phyloP scores from a whole-genome alignment of 768 basidiomycete genomes.

The Strobilomyces dryophilus region DNA sequence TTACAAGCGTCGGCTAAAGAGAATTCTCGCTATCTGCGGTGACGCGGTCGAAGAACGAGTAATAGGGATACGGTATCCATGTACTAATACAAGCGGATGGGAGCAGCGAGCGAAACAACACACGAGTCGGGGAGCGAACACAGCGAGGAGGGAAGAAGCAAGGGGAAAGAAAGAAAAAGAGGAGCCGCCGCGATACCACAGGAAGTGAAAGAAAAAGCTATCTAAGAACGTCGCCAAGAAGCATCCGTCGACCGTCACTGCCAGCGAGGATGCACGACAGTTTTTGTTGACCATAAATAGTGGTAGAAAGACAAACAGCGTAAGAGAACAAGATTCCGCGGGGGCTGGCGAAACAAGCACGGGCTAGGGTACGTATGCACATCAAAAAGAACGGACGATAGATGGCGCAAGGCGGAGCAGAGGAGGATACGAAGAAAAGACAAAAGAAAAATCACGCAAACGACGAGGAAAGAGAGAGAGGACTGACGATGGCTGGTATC shows the following conservation, averaged over 20 bases:
- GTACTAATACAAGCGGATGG: neutral
- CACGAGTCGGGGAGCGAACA: too few relatives aligned
- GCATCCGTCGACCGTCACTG: neutral
- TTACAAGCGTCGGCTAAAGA: too few relatives aligned
- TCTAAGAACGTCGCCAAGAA: neutral
- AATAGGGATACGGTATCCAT: neutral
- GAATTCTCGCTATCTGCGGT: too few relatives aligned
- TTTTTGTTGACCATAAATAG: constrained; percentile 30
- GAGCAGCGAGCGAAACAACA: neutral
- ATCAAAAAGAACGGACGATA: constrained; percentile 7
- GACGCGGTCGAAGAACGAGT: neutral
- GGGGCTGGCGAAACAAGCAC: constrained; percentile 2
- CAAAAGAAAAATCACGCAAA: constrained; percentile 2
- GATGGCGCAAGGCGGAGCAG: constrained; percentile 9
- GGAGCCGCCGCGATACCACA: neutral
- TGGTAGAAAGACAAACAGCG: neutral
- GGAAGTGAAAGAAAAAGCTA: neutral
- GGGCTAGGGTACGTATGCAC: constrained; percentile 18
- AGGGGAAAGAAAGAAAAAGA: neutral
- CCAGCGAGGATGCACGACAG: constrained; percentile 11
- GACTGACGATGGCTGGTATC: constrained; percentile 10
- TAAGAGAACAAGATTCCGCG: constrained; percentile 12
- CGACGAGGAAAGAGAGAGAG: neutral
- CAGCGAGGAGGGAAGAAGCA: neutral
- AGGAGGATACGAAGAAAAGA: constrained; percentile 1